Conservation (phyloP, 805 yeast species). For the Candida succiphila region DNA sequence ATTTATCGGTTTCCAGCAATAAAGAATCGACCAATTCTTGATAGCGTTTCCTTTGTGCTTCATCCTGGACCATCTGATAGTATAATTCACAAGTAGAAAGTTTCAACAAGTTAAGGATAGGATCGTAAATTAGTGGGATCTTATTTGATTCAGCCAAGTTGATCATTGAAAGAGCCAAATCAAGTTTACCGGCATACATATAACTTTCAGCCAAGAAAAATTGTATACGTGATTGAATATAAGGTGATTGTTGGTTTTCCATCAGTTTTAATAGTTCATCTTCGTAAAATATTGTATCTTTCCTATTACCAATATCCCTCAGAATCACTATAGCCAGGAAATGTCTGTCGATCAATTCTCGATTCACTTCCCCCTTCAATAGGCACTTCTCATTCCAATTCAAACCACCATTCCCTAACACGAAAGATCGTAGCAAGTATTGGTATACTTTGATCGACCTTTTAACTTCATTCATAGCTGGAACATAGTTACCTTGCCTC, state of each 20-base stretch:
- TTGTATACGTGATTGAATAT: slow-evolving; percentile 15
- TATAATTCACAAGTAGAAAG: too few relatives aligned
- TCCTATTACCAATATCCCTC: not conserved
- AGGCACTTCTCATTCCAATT: too few relatives aligned
- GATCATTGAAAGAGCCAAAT: not conserved
- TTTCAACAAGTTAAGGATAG: too few relatives aligned
- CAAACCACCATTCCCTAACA: too few relatives aligned
- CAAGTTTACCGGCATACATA: slow-evolving; percentile 4
- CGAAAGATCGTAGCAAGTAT: not conserved
- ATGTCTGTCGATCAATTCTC: not conserved
- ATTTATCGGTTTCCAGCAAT: too few relatives aligned
- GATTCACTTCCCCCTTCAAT: too few relatives aligned
- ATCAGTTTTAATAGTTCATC: not conserved
- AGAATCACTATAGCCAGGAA: not conserved
- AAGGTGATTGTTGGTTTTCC: slow-evolving; percentile 1
- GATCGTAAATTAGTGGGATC: too few relatives aligned
- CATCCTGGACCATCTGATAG: too few relatives aligned
- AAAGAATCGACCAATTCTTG: too few relatives aligned
- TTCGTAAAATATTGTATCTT: not conserved
- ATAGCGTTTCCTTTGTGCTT: too few relatives aligned
- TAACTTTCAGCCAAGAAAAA: slow-evolving; percentile 9
- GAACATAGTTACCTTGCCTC: not conserved
- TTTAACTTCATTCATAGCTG: not conserved
- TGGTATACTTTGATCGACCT: not conserved
- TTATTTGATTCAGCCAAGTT: too few relatives aligned